Evolutionary conservation across 345 rosid species (phyloP).

Genomic region (Gossypium bickii): DNA sequence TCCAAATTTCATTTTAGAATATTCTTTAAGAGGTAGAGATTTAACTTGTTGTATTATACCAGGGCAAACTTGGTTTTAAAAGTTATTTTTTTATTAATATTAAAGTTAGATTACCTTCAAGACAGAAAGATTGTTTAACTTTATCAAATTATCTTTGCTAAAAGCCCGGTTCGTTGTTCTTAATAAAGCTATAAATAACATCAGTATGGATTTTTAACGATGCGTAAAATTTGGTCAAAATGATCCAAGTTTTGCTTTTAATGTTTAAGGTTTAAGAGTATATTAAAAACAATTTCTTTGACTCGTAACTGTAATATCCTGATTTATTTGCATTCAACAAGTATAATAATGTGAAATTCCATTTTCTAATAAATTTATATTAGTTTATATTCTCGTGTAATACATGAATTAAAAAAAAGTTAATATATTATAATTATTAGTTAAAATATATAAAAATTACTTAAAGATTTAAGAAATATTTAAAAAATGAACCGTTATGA

Average conservation of each 20-base stretch:
- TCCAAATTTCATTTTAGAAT: background rate
- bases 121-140: background rate
- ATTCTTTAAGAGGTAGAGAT: background rate
- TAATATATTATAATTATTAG: too few relatives aligned
- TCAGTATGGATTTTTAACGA: too few relatives aligned
- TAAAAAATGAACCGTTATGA: too few relatives aligned
- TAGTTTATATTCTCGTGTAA: too few relatives aligned
- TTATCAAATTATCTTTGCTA: background rate
- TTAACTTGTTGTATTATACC: background rate
- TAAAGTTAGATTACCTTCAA: background rate
- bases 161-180: background rate
- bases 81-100: background rate
- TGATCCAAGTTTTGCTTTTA: background rate
- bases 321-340: too few relatives aligned
- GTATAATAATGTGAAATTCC: too few relatives aligned
- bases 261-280: background rate
- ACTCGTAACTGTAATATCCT: too few relatives aligned
- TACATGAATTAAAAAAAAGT: too few relatives aligned
- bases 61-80: background rate
- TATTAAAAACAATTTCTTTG: too few relatives aligned
- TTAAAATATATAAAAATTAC: too few relatives aligned
- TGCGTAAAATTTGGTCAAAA: background rate
- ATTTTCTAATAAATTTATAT: too few relatives aligned
- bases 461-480: too few relatives aligned
- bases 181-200: background rate